Percentiles rank a stretch among this genome's conserved stretches.
Conservation (phyloP, 768 basidiomycete genomes). For the Saitozyma sp. region DNA sequence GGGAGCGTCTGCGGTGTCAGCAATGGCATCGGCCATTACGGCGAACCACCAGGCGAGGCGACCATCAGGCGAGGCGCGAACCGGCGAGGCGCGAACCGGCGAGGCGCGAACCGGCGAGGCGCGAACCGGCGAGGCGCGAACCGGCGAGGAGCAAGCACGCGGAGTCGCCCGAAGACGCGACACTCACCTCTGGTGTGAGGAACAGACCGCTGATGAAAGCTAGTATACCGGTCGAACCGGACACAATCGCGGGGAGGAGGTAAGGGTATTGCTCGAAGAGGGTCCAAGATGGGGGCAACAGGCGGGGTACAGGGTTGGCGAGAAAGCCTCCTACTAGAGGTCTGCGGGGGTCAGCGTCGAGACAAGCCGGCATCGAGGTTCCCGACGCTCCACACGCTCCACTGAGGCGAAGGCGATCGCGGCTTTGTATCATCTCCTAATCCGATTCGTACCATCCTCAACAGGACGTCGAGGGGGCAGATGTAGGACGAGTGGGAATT, state of each 20-base stretch:
- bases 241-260: constrained; percentile 30
- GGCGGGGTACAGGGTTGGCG: constrained; percentile 27
- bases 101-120: no score
- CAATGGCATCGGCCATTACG: no score
- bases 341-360: constrained; percentile 11
- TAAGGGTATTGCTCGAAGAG: constrained; percentile 30
- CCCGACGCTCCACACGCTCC: background rate
- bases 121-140: no score
- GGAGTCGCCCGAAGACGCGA: no score
- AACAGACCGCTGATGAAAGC: constrained; percentile 13
- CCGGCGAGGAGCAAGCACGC: no score
- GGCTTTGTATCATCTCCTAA: background rate
- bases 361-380: no score
- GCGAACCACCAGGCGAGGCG: no score
- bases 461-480: background rate
- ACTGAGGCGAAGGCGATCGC: no score
- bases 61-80: background rate
- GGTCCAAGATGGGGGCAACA: constrained; percentile 23
- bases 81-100: no score
- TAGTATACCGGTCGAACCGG: constrained; percentile 22
- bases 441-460: background rate
- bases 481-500: no score
- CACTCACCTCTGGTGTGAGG: constrained; percentile 25
- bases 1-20: constrained; percentile 24
- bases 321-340: constrained; percentile 38